These are phyloP conservation scores for Sarocladium oryzae DNA, from an alignment of 2,329 filamentous ascomycete genomes.

Conservation along the genomic window DNA sequence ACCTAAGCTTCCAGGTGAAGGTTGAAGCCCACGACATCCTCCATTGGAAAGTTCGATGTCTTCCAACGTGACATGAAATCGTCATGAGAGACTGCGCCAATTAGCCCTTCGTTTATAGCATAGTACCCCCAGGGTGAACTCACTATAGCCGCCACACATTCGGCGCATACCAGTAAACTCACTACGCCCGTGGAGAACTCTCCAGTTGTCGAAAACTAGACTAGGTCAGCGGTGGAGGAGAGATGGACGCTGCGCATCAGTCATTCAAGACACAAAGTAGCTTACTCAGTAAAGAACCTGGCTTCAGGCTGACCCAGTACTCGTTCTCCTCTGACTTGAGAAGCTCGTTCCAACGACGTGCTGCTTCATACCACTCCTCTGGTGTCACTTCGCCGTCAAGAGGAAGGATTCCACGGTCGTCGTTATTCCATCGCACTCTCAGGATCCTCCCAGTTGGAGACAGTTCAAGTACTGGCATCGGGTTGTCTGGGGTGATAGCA, in stretches of 20 bases:
- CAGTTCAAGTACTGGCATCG: constrained; percentile 67
- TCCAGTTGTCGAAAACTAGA: constrained; percentile 91
- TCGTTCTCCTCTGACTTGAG: constrained; percentile 59
- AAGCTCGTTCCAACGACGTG: constrained; percentile 65
- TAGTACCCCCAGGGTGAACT: constrained; percentile 31
- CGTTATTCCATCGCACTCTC: constrained; percentile 88
- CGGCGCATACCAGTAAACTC: constrained; percentile 77
- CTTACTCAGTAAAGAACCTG: constrained; percentile 71
- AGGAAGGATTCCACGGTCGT: constrained; percentile 69
- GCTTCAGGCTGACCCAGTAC: constrained; percentile 74
- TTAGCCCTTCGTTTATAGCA: neutral
- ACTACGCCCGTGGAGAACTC: constrained; percentile 80
- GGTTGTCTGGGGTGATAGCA: constrained; percentile 64
- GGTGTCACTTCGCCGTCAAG: constrained; percentile 36
- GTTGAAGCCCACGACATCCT: constrained; percentile 34
- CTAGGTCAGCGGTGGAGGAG: too few relatives aligned
- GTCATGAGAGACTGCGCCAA: constrained; percentile 61
- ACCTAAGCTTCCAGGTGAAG: constrained; percentile 16
- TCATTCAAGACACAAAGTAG: constrained; percentile 16
- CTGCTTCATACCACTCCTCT: constrained; percentile 71
- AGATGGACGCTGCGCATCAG: too few relatives aligned
- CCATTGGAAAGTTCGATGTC: constrained; percentile 57
- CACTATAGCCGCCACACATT: constrained; percentile 88
- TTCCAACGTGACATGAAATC: constrained; percentile 74
- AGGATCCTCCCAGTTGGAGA: neutral